Evolutionary conservation across 208 protist species (phyloP), one percentile per base, ranked within the genome.

Genomic region (Crithidia fasciculata): DNA sequence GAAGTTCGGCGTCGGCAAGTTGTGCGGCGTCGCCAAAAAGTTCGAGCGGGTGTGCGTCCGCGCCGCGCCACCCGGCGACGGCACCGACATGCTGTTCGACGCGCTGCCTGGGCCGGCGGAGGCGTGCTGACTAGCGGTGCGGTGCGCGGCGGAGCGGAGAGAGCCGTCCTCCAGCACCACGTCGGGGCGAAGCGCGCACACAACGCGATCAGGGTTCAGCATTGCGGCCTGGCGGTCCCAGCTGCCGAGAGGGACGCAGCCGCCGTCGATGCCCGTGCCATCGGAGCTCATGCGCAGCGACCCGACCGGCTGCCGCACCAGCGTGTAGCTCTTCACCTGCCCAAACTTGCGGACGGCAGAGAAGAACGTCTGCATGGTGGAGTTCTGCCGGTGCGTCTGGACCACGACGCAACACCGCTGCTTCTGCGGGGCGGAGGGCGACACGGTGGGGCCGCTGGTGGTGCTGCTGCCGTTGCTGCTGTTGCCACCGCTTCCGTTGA

Each of bases 321-420:
- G 74, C 19, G 62, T 76, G 69, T 84, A 90, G 63, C 71, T 85
- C 37, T 69, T 39, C 64, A 89, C 84, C 41, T 74, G 57, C 10
- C 77, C 84, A 49, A 87, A 86, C 37, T 60, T 59, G 16, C 69
- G 56, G 8, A 93, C 62, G 9, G 74, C 80, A 40, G 85, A 77
- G 69, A 96, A 96, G 49, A 96, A 94, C 9, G 58, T 53, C 74
- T 91, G 84, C 85, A 96, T 94, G 8, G 91, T 96, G 60, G 78
- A 77, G 28, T 78, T 69, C 65, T 96, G 91, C 39, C 91, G 84
- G 53, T 96, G 91, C 53, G 87, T 93, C 72, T 96, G 91, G 45
- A 96, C 91, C 13, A 96, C 87, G 60, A 96, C 77, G 71, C 84
- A 75, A 59, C 76, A 72, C 56, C 80, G 71, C 50, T 61, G 40